These are phyloP conservation scores for Cryptococcus sp. DNA, from an alignment of 1,284 basidiomycete genomes.

Conservation along the genomic window DNA sequence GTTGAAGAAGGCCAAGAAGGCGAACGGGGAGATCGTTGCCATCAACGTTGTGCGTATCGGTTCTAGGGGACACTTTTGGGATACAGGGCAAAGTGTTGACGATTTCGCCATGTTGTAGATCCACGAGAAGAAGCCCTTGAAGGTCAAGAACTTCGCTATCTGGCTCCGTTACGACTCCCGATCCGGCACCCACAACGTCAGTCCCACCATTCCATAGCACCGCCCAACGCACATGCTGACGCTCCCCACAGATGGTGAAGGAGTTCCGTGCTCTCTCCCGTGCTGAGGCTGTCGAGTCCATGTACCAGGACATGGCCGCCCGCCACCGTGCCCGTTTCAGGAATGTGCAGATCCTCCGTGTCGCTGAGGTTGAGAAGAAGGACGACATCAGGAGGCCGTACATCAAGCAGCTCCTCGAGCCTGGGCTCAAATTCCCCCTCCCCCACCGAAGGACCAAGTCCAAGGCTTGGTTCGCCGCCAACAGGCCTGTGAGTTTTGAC, in stretches of 20 bases:
- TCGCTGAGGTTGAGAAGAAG: slow-evolving; percentile 76
- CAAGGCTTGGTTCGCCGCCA: slow-evolving; percentile 53
- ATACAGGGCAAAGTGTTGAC: not conserved
- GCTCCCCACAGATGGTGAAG: slow-evolving; percentile 56
- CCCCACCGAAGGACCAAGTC: slow-evolving; percentile 69
- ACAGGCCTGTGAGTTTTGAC: slow-evolving; percentile 45
- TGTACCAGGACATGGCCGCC: slow-evolving; percentile 99
- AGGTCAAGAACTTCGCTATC: slow-evolving; percentile 99
- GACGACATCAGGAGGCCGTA: slow-evolving; percentile 83
- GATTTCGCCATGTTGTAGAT: slow-evolving; percentile 60
- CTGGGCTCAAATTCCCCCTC: slow-evolving; percentile 94
- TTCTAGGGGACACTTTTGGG: not conserved
- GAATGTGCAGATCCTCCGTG: slow-evolving; percentile 65
- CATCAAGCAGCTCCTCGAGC: slow-evolving; percentile 92
- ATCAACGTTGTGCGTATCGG: slow-evolving; percentile 82
- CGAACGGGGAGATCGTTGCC: slow-evolving; percentile 97
- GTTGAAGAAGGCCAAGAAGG: slow-evolving; percentile 99
- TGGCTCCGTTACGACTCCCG: slow-evolving; percentile 99
- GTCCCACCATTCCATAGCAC: slow-evolving; percentile 16
- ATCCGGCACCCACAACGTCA: slow-evolving; percentile 88
- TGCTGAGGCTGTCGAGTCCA: slow-evolving; percentile 89
- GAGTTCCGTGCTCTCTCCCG: slow-evolving; percentile 97
- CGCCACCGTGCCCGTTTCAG: slow-evolving; percentile 98
- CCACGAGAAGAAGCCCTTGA: slow-evolving; percentile 92
- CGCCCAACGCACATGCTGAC: slow-evolving; percentile 13